Percentiles rank a stretch among this genome's conserved stretches.
Evolutionary conservation across 371 early-diverging fungal genomes (phyloP).

Genomic region (Actinomucor elegans): DNA sequence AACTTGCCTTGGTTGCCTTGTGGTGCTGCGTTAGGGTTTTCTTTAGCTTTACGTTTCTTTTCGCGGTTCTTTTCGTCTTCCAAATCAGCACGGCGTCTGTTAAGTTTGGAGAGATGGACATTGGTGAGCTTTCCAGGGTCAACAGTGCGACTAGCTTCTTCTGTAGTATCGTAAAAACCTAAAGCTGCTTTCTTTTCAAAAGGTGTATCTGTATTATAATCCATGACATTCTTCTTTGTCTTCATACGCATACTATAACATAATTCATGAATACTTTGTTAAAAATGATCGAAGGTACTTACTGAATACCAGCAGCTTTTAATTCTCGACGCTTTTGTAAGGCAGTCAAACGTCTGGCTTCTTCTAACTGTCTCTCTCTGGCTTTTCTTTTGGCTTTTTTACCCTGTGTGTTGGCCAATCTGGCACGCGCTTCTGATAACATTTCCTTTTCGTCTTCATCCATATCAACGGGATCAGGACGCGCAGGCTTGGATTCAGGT

Average conservation of each 20-base stretch:
- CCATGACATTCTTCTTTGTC: constrained; percentile 77
- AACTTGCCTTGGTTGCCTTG: constrained; percentile 55
- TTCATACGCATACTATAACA: constrained; percentile 46
- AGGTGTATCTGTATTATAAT: constrained; percentile 96
- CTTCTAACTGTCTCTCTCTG: constrained; percentile 95
- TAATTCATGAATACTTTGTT: neutral
- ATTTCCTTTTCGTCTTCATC: constrained; percentile 99
- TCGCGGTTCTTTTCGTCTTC: constrained; percentile 69
- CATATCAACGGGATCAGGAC: constrained; percentile 99
- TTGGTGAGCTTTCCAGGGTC: constrained; percentile 64
- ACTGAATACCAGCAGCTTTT: constrained; percentile 94
- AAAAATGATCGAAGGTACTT: constrained; percentile 31
- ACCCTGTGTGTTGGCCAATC: constrained; percentile 98
- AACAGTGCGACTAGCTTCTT: constrained; percentile 68
- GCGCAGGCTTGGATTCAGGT: constrained; percentile 94
- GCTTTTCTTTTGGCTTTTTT: constrained; percentile 99
- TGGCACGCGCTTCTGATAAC: constrained; percentile 96
- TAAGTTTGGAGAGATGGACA: constrained; percentile 73
- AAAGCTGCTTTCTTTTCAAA: constrained; percentile 85
- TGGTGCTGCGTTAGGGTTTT: constrained; percentile 44
- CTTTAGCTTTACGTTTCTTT: constrained; percentile 69
- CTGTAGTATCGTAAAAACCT: constrained; percentile 92
- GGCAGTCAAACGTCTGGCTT: constrained; percentile 86
- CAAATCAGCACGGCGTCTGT: constrained; percentile 73
- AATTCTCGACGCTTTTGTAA: constrained; percentile 95